Base-by-base conservation (phyloP, 2,329 filamentous ascomycete genomes). In the Cercospora canescens region DNA sequence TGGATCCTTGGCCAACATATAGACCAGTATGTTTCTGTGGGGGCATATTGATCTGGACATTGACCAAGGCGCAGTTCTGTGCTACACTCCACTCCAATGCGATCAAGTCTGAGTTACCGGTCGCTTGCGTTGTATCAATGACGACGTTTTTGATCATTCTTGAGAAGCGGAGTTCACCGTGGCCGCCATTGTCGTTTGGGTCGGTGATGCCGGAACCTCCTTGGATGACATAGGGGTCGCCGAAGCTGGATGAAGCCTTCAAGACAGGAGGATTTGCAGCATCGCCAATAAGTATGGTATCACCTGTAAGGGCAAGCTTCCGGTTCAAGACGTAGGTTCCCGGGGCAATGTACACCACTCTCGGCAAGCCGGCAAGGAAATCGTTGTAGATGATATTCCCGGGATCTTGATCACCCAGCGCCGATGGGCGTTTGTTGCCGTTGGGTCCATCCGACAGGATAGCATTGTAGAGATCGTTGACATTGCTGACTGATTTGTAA, bases 211-310 rank as follows among this genome's bases (percentile, higher is more conserved):
- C 60, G 9, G 67, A 67, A n/a, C 68, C 68, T 34, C 61, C 71
- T 50, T 66, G 60, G 48, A 73, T 62, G n/a, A 72, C 41, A 32
- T 66, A 66, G 18, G 66, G 45, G n/a, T 66, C 68, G 8, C 57
- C 30, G 35, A 69, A 69, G 11, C 58, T 54, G 14, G 62, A 55
- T 18, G 74, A 97, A 34, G 79, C 80, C 63, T 69, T 64, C 78
- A 97, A 83, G 0, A 89, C 89, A 0, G 94, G 93, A 8, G 89
- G 79, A 68, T 85, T 82, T 71, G 85, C 73, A 58, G 89, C 88
- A 81, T 97, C 93, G 64, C 94, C 94, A 39, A 97, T 84, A 68
- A 97, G 88, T 78, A 96, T 92, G 12, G 94, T 96, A 81, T 96
- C 96, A 83, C 76, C 92, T 89, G 54, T 93, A 80, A 70, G 97